A percentile compares a stretch with the other conserved stretches of the same genome.
Evolutionary conservation across 2,329 filamentous ascomycete genomes (phyloP).

Genomic region (Curvularia eragrostidis): DNA sequence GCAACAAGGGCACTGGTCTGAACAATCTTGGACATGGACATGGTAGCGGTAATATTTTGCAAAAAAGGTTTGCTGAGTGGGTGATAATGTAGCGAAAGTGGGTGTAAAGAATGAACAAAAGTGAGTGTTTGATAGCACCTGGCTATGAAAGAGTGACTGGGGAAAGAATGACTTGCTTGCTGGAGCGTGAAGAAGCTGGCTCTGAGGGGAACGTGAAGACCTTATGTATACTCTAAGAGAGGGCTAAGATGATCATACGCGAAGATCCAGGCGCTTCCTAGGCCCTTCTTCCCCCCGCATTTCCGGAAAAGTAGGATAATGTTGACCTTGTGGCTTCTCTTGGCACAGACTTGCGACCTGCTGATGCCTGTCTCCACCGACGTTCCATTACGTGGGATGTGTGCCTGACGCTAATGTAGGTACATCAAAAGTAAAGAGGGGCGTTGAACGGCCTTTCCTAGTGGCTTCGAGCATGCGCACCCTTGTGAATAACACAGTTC

Average conservation of each 20-base stretch:
- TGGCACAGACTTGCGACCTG: conserved; percentile 11
- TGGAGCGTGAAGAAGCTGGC: conserved; percentile 16
- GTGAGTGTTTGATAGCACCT: conserved; percentile 36
- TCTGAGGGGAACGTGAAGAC: conserved; percentile 11
- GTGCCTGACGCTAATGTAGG: conserved; percentile 30
- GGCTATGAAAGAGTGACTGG: conserved; percentile 36
- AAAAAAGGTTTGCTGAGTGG: not conserved
- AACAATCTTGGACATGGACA: conserved; percentile 39
- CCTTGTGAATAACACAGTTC: conserved; percentile 1
- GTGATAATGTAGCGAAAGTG: conserved; percentile 2
- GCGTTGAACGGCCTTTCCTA: conserved; percentile 9
- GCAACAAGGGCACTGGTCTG: conserved; percentile 37
- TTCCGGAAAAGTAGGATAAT: conserved; percentile 15
- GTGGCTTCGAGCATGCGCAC: conserved; percentile 3
- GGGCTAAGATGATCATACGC: conserved; percentile 2
- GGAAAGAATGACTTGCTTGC: conserved; percentile 31
- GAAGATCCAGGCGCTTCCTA: conserved; percentile 13
- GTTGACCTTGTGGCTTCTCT: conserved; percentile 17
- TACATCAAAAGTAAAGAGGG: conserved; percentile 18
- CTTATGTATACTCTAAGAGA: conserved; percentile 24
- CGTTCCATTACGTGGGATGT: conserved; percentile 18
- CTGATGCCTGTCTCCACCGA: conserved; percentile 5
- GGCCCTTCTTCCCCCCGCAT: conserved; percentile 16
- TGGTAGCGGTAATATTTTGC: conserved; percentile 2
- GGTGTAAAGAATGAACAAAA: conserved; percentile 19